Conservation (phyloP, 352 stramenopile genomes). For the Pythium utonaiense region DNA sequence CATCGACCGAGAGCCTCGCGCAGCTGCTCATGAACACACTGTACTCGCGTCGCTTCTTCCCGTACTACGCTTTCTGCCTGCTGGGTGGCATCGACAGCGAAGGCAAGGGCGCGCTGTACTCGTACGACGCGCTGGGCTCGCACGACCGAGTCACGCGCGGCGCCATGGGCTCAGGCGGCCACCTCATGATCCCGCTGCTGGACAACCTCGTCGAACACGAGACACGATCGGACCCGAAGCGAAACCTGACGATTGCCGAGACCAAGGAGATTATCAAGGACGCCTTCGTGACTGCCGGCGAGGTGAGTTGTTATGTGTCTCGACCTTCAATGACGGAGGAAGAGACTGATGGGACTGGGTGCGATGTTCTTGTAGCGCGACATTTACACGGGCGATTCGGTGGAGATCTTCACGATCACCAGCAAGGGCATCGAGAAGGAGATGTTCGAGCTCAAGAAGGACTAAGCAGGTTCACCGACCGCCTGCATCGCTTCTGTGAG, state of each 20-base stretch:
- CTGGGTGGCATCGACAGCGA: conserved; percentile 95
- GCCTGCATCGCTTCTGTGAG: not conserved
- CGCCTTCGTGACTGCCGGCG: conserved; percentile 96
- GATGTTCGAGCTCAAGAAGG: conserved; percentile 94
- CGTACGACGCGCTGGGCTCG: conserved; percentile 97
- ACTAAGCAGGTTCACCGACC: conserved; percentile 56
- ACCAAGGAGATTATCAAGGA: conserved; percentile 99
- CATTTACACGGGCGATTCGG: conserved; percentile 98
- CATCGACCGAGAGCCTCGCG: conserved; percentile 90
- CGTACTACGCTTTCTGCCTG: conserved; percentile 99
- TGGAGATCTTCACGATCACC: conserved; percentile 98
- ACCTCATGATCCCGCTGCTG: conserved; percentile 98
- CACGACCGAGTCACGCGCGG: conserved; percentile 74
- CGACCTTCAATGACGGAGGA: not conserved
- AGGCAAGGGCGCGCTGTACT: conserved; percentile 96
- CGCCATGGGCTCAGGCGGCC: conserved; percentile 89
- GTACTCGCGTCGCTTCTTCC: conserved; percentile 98
- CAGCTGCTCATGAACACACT: conserved; percentile 98
- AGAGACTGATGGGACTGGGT: not conserved
- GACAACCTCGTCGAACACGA: conserved; percentile 96
- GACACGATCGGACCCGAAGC: conserved; percentile 90
- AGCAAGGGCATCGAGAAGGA: conserved; percentile 88
- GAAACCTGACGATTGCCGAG: conserved; percentile 83
- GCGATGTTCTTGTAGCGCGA: conserved; percentile 72
- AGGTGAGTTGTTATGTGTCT: conserved; percentile 44